These are phyloP conservation scores for Rachicladosporium sp. DNA, from an alignment of 2,329 filamentous ascomycete genomes.

Conservation along the genomic window DNA sequence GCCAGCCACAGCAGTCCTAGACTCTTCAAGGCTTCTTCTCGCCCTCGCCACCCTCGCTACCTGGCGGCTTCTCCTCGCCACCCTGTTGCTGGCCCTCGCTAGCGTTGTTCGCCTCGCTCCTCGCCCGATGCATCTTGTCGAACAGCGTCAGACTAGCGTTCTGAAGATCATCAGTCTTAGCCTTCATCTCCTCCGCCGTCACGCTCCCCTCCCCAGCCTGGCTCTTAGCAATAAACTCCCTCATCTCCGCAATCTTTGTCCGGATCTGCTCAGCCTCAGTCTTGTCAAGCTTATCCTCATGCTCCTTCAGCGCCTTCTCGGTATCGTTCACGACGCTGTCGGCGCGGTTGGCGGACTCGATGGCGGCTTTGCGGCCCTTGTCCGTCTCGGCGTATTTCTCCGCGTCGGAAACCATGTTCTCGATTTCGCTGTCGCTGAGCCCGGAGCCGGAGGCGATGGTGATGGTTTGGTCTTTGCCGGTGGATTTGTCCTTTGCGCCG, in stretches of 20 bases:
- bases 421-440: constrained; percentile 87
- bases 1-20: background rate
- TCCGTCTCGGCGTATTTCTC: constrained; percentile 92
- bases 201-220: constrained; percentile 80
- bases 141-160: constrained; percentile 91
- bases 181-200: constrained; percentile 88
- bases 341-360: constrained; percentile 93
- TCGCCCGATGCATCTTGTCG: constrained; percentile 99
- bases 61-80: constrained; percentile 20
- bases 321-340: constrained; percentile 95
- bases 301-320: constrained; percentile 95
- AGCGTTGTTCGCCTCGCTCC: constrained; percentile 42
- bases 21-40: constrained; percentile 57
- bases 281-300: constrained; percentile 93
- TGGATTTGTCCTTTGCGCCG: constrained; percentile 97
- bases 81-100: constrained; percentile 37
- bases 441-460: constrained; percentile 96
- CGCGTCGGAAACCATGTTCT: constrained; percentile 94
- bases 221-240: constrained; percentile 75
- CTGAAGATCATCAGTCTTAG: constrained; percentile 97
- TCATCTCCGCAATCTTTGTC: constrained; percentile 88
- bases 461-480: constrained; percentile 98
- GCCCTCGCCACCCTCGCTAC: constrained; percentile 38
- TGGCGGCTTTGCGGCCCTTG: constrained; percentile 91
- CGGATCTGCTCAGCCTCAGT: constrained; percentile 81